phyloP scores from a whole-genome alignment of 768 basidiomycete genomes.

The Neoboletus brunneissimus region DNA sequence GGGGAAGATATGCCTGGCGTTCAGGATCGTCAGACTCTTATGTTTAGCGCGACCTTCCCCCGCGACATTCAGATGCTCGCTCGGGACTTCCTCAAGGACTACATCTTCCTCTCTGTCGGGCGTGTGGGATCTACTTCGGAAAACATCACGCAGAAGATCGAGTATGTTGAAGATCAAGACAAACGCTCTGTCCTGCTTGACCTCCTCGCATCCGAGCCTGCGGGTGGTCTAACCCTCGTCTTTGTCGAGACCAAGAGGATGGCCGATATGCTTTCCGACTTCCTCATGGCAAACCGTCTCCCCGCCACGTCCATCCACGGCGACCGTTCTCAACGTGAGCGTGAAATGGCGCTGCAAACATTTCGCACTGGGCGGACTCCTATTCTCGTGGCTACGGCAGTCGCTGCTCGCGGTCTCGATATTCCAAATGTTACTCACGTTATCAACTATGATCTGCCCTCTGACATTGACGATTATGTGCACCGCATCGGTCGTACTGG shows the following conservation, averaged over 20 bases:
- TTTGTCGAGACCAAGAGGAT: slow-evolving; percentile 99
- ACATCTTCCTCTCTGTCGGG: slow-evolving; percentile 97
- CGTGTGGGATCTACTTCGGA: slow-evolving; percentile 98
- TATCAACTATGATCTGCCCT: slow-evolving; percentile 96
- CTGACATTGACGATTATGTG: slow-evolving; percentile 98
- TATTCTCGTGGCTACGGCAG: slow-evolving; percentile 96
- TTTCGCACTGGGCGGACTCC: slow-evolving; percentile 96
- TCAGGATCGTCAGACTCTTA: slow-evolving; percentile 91
- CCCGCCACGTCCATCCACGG: slow-evolving; percentile 97
- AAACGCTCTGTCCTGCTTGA: slow-evolving; percentile 97
- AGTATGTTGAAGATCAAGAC: slow-evolving; percentile 96
- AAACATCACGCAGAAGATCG: slow-evolving; percentile 99
- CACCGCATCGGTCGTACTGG: slow-evolving; percentile 98
- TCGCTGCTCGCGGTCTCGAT: slow-evolving; percentile 97
- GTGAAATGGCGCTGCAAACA: slow-evolving; percentile 91
- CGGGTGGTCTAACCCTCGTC: slow-evolving; percentile 82
- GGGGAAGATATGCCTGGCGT: slow-evolving; percentile 98
- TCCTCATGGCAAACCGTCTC: slow-evolving; percentile 77
- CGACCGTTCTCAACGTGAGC: slow-evolving; percentile 95
- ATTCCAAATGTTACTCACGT: slow-evolving; percentile 99
- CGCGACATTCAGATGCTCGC: slow-evolving; percentile 97
- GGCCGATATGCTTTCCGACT: slow-evolving; percentile 98
- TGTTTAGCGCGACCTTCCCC: slow-evolving; percentile 99
- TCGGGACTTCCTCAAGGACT: slow-evolving; percentile 95
- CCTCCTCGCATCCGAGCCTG: slow-evolving; percentile 72